Percentiles rank a stretch among this genome's conserved stretches.
These are phyloP conservation scores for Remersonia thermophila DNA, from an alignment of 2,329 filamentous ascomycete species.

Conservation along the genomic window DNA sequence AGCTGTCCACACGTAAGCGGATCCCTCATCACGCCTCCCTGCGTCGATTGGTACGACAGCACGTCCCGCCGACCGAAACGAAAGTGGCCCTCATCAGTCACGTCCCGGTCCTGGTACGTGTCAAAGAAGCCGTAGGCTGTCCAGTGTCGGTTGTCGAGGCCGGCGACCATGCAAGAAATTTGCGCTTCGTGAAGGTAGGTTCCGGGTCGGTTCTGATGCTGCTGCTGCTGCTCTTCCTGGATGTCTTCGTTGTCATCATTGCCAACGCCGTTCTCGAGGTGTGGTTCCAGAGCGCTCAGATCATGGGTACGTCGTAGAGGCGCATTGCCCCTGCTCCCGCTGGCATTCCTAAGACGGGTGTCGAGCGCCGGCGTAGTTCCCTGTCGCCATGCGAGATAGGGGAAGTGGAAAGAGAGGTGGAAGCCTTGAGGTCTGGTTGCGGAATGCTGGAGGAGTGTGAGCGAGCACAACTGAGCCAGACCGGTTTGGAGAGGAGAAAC, in stretches of 20 bases:
- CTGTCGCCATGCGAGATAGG: conserved; percentile 6
- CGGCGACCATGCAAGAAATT: conserved; percentile 9
- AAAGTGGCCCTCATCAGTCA: not conserved
- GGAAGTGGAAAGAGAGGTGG: conserved; percentile 10
- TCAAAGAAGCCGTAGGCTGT: conserved; percentile 12
- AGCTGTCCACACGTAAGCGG: conserved; percentile 6
- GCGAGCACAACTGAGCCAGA: too few species aligned
- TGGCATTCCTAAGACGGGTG: not conserved
- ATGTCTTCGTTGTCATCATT: too few species aligned
- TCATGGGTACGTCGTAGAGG: conserved; percentile 2
- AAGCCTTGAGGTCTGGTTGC: conserved; percentile 2
- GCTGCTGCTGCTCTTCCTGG: not conserved
- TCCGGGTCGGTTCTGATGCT: not conserved
- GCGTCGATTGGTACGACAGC: conserved; percentile 1
- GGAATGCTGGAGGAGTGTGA: conserved; percentile 2
- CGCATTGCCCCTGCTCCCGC: not conserved
- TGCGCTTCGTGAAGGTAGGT: conserved; percentile 10
- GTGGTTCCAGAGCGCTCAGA: conserved; percentile 1
- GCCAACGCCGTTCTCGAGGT: too few species aligned
- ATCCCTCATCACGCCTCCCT: conserved; percentile 2
- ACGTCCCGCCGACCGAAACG: conserved; percentile 4
- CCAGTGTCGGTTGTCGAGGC: conserved; percentile 9
- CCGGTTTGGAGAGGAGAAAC: too few species aligned
- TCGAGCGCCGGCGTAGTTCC: not conserved
- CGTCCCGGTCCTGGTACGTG: conserved; percentile 10